Conservation (phyloP, 2,329 filamentous ascomycete genomes). For the Ascochyta fabae region DNA sequence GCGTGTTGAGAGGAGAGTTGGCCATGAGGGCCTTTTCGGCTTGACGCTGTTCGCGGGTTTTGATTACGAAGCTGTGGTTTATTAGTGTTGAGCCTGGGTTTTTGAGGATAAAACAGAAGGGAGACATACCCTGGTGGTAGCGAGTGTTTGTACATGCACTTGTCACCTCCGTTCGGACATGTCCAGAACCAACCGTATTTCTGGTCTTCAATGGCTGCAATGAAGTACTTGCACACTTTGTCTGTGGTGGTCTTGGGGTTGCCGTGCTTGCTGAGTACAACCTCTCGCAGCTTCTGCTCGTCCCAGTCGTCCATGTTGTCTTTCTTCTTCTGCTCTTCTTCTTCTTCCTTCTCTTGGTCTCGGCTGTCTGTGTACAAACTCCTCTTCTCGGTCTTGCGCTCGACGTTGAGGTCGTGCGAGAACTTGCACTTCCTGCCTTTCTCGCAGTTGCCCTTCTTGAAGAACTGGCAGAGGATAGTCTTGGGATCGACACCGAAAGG, state of each 20-base stretch:
- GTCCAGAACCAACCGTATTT: slow-evolving; percentile 99
- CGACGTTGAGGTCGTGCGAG: slow-evolving; percentile 85
- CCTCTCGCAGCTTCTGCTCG: slow-evolving; percentile 89
- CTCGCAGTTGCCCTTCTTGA: slow-evolving; percentile 95
- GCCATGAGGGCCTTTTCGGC: slow-evolving; percentile 96
- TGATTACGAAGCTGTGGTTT: slow-evolving; percentile 79
- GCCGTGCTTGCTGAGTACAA: slow-evolving; percentile 94
- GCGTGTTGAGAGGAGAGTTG: slow-evolving; percentile 91
- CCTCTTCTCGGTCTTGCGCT: slow-evolving; percentile 91
- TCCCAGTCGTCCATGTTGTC: slow-evolving; percentile 98
- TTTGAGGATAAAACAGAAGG: background rate
- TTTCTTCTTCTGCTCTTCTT: slow-evolving; percentile 78
- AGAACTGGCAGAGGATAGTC: slow-evolving; percentile 95
- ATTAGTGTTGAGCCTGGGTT: slow-evolving; percentile 16
- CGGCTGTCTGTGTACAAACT: slow-evolving; percentile 87
- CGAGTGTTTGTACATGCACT: slow-evolving; percentile 98
- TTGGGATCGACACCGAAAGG: slow-evolving; percentile 98
- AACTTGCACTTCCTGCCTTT: slow-evolving; percentile 97
- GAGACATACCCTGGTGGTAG: slow-evolving; percentile 85
- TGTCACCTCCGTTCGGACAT: slow-evolving; percentile 94
- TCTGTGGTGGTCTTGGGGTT: slow-evolving; percentile 95
- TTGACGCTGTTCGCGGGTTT: slow-evolving; percentile 95
- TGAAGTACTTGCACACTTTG: slow-evolving; percentile 99
- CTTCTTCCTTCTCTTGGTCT: slow-evolving; percentile 72
- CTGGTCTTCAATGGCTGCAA: slow-evolving; percentile 94